Evolutionary conservation across 140 eudicot species (phyloP).

Genomic region (Cichorium intybus): DNA sequence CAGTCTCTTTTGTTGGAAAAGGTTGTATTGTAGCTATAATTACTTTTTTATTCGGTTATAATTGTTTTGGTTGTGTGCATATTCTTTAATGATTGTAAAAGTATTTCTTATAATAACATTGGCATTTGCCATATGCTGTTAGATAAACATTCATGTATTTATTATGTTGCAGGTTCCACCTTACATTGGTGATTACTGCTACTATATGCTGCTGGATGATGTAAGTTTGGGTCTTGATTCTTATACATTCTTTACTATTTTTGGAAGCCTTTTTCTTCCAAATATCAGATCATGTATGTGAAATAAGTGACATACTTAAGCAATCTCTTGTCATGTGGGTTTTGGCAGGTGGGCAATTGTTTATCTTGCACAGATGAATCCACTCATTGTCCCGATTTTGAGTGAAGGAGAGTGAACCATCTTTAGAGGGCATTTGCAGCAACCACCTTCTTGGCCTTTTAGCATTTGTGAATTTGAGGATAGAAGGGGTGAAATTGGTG

Average conservation of each 20-base stretch:
- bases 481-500: slow-evolving; percentile 23
- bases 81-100: not conserved
- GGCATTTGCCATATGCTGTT: not conserved
- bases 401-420: slow-evolving; percentile 44
- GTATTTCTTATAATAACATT: not conserved
- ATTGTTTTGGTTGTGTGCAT: slow-evolving; percentile 4
- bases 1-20: not conserved
- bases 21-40: not conserved
- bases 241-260: not conserved
- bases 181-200: slow-evolving; percentile 86
- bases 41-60: not conserved
- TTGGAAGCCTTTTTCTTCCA: not conserved
- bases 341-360: slow-evolving; percentile 64
- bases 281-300: not conserved
- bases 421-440: slow-evolving; percentile 7
- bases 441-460: slow-evolving; percentile 13
- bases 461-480: slow-evolving; percentile 30
- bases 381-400: slow-evolving; percentile 56
- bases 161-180: slow-evolving; percentile 70
- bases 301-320: slow-evolving; percentile 4
- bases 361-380: slow-evolving; percentile 61
- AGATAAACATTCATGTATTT: not conserved
- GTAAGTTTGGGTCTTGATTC: slow-evolving; percentile 51
- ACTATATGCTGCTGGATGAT: slow-evolving; percentile 99
- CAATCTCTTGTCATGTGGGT: slow-evolving; percentile 11